Percentiles rank a stretch among this genome's conserved stretches.
phyloP scores from a whole-genome alignment of 441 rosid genomes.

The Raphanus hybrid region DNA sequence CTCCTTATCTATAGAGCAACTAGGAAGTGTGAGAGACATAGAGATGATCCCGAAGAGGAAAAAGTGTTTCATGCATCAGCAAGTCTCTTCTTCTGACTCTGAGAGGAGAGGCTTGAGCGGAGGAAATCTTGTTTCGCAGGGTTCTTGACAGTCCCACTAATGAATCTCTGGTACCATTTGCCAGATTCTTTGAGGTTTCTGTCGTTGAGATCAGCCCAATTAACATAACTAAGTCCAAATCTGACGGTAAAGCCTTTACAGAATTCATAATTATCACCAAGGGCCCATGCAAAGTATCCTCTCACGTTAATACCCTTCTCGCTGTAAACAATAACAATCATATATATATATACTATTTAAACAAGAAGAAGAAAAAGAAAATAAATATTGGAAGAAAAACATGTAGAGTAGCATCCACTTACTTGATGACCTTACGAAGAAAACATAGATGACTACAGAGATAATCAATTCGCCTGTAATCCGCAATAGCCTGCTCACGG shows the following conservation, averaged over 20 bases:
- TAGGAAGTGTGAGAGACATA: neutral
- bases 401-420: neutral
- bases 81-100: slow-evolving; percentile 1
- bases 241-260: slow-evolving; percentile 27
- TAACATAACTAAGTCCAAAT: slow-evolving; percentile 35
- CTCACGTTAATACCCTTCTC: too few species aligned
- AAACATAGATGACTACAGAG: slow-evolving; percentile 38
- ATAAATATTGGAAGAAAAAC: neutral
- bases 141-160: neutral
- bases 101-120: neutral
- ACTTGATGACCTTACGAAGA: slow-evolving; percentile 36
- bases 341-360: neutral
- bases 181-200: slow-evolving; percentile 34
- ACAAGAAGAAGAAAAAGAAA: neutral
- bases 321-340: too few species aligned
- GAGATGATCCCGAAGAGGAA: neutral
- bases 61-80: slow-evolving; percentile 21
- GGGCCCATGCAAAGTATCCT: too few species aligned
- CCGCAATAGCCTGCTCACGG: neutral
- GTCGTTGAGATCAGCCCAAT: neutral
- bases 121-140: neutral
- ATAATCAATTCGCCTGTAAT: slow-evolving; percentile 30
- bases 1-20: slow-evolving; percentile 23
- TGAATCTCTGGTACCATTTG: slow-evolving; percentile 25
- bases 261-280: too few species aligned